Percentiles rank a stretch among this genome's conserved stretches.
Conservation (phyloP, 2,329 filamentous ascomycete genomes). For the Fusarium brachygibbosum region DNA sequence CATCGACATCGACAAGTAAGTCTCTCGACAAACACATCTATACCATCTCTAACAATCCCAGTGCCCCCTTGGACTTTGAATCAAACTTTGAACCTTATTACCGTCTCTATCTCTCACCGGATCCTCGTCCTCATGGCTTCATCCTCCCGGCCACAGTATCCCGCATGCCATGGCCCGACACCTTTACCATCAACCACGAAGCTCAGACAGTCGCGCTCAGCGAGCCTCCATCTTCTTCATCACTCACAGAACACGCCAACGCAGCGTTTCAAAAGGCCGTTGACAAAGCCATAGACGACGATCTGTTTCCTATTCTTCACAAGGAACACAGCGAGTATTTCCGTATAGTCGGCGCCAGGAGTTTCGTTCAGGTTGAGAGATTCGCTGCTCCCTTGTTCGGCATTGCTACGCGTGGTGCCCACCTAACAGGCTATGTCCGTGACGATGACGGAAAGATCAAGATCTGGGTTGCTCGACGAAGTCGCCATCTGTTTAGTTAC, state of each 20-base stretch:
- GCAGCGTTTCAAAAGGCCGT: conserved; percentile 57
- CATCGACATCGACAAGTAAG: conserved; percentile 60
- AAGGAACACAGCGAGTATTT: conserved; percentile 60
- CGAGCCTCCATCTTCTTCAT: conserved; percentile 40
- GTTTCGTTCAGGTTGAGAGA: conserved; percentile 67
- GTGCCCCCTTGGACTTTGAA: conserved; percentile 63
- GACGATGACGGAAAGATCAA: conserved; percentile 61
- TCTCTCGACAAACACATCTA: background rate
- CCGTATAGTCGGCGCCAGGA: conserved; percentile 56
- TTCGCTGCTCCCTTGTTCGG: conserved; percentile 75
- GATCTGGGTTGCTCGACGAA: conserved; percentile 80
- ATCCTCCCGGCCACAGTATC: conserved; percentile 61
- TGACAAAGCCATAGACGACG: conserved; percentile 54
- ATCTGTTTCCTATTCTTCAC: conserved; percentile 57
- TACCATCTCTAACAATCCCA: conserved; percentile 39
- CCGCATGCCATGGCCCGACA: conserved; percentile 62
- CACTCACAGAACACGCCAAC: conserved; percentile 53
- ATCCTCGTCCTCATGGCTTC: conserved; percentile 64
- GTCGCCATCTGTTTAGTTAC: conserved; percentile 77
- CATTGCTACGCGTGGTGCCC: conserved; percentile 73
- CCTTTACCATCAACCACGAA: conserved; percentile 55
- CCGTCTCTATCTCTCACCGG: conserved; percentile 60
- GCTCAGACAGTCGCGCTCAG: conserved; percentile 53
- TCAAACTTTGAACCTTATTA: conserved; percentile 58
- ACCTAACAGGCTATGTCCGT: conserved; percentile 73